A percentile compares a stretch with the other conserved stretches of the same genome.
phyloP scores from a whole-genome alignment of 371 early-diverging fungal genomes.

The Apophysomyces elegans region DNA sequence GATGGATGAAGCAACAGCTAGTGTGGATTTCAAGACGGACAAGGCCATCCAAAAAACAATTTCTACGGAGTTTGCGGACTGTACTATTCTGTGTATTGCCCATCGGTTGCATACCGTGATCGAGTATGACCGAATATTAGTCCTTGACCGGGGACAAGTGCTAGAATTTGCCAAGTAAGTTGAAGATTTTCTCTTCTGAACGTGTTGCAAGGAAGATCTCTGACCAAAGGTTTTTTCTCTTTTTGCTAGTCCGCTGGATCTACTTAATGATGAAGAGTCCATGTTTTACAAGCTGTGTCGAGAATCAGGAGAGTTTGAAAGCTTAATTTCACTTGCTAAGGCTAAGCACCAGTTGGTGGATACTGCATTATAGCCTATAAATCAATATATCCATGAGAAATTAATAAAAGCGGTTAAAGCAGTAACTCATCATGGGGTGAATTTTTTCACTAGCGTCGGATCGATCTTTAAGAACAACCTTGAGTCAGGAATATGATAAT shows the following conservation, averaged over 20 bases:
- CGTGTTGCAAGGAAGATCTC: neutral
- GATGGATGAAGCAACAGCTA: slow-evolving; percentile 83
- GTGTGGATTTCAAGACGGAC: slow-evolving; percentile 75
- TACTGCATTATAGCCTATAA: too few species aligned
- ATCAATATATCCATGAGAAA: too few species aligned
- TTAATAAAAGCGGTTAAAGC: too few species aligned
- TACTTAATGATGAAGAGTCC: slow-evolving; percentile 44
- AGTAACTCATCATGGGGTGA: too few species aligned
- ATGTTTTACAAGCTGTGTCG: slow-evolving; percentile 69
- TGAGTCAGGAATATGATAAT: too few species aligned
- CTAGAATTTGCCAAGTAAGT: slow-evolving; percentile 64
- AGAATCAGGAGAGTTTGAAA: slow-evolving; percentile 72
- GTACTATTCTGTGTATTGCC: slow-evolving; percentile 83
- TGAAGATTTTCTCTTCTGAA: neutral
- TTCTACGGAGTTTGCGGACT: slow-evolving; percentile 59
- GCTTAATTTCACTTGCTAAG: slow-evolving; percentile 55
- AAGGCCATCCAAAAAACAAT: slow-evolving; percentile 70
- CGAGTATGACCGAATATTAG: slow-evolving; percentile 84
- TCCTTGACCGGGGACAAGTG: slow-evolving; percentile 77
- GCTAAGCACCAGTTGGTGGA: slow-evolving; percentile 35
- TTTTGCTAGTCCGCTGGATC: slow-evolving; percentile 41
- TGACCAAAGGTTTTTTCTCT: slow-evolving; percentile 1
- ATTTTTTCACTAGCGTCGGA: too few species aligned
- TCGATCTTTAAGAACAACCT: too few species aligned
- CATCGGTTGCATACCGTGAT: slow-evolving; percentile 84